phyloP scores from a whole-genome alignment of 306 rosid genomes.

The Oxytropis ochrocephala region DNA sequence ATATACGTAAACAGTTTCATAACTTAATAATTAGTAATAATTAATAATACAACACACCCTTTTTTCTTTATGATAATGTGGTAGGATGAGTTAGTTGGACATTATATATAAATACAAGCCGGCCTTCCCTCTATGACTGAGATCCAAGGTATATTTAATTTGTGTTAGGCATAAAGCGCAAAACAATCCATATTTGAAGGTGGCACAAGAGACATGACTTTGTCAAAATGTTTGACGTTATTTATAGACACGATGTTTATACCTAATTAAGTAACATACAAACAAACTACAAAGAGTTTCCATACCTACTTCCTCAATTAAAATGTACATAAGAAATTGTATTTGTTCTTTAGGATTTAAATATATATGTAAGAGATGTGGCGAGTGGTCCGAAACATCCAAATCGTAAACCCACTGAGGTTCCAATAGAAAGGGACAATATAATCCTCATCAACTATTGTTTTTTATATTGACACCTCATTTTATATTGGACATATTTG shows the following conservation, averaged over 20 bases:
- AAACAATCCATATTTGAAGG: background rate
- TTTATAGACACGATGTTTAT: background rate
- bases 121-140: too few species aligned
- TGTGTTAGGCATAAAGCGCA: background rate
- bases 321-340: too few species aligned
- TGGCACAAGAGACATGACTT: background rate
- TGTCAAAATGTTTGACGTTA: background rate
- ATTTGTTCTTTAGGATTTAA: too few species aligned
- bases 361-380: background rate
- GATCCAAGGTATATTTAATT: background rate
- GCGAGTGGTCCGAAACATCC: constrained; percentile 19
- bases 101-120: too few species aligned
- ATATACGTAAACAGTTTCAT: too few species aligned
- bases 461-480: background rate
- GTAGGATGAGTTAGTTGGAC: background rate
- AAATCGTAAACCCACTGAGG: constrained; percentile 40
- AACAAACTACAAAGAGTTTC: too few species aligned
- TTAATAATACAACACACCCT: too few species aligned
- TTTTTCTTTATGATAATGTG: background rate
- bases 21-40: too few species aligned
- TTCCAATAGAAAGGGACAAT: constrained; percentile 43
- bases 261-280: too few species aligned
- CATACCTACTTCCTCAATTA: background rate
- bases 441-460: constrained; percentile 21
- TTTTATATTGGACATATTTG: background rate